Percentiles rank a stretch among this genome's conserved stretches.
Evolutionary conservation across 306 rosid species (phyloP).

Genomic region (Pterocarpus santalinus): DNA sequence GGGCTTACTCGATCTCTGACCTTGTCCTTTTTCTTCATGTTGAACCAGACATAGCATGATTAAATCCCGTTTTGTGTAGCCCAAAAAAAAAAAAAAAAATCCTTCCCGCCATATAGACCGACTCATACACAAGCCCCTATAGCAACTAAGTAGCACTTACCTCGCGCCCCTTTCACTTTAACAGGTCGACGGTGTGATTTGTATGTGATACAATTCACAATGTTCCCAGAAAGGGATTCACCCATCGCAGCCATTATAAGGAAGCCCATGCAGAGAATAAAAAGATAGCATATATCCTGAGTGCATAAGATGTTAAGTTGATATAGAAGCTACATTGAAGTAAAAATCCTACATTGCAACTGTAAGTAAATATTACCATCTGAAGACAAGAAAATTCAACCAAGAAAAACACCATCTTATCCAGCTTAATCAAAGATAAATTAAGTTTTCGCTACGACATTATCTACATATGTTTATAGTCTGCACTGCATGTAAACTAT

Average conservation of each 20-base stretch:
- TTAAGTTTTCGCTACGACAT: slow-evolving; percentile 41
- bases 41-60: not conserved
- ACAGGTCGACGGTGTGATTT: not conserved
- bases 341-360: slow-evolving; percentile 40
- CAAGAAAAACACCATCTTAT: slow-evolving; percentile 33
- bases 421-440: slow-evolving; percentile 43
- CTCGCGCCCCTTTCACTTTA: not conserved
- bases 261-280: slow-evolving; percentile 6
- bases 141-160: not conserved
- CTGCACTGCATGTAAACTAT: slow-evolving; percentile 53
- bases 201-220: not conserved
- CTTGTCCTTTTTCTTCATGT: not conserved
- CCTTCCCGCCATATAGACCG: not conserved
- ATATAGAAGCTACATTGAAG: slow-evolving; percentile 30
- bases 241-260: not conserved
- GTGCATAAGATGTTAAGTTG: slow-evolving; percentile 14
- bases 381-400: slow-evolving; percentile 26
- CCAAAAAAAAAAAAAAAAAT: not conserved
- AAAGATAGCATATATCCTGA: slow-evolving; percentile 27
- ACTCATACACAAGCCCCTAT: not conserved
- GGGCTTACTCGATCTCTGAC: not conserved
- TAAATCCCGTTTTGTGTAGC: not conserved
- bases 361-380: slow-evolving; percentile 42
- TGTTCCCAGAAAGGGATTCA: not conserved
- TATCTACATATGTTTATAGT: slow-evolving; percentile 55